Percentiles rank a stretch among this genome's conserved stretches.
Evolutionary conservation across 2,329 filamentous ascomycete species (phyloP).

Genomic region (Oidium heveae): DNA sequence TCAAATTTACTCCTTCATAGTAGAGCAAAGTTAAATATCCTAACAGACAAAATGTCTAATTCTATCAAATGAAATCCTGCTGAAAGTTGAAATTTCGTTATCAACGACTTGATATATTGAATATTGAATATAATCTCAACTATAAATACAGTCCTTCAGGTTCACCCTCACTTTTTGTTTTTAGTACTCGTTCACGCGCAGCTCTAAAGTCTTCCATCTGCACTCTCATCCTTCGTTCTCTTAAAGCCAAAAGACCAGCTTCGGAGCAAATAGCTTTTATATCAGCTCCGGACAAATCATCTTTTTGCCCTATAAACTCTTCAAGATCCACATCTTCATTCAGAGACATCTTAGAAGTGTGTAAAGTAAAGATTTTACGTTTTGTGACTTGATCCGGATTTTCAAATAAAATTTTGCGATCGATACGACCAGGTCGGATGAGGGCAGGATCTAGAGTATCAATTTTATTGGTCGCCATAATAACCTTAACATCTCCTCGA

Average conservation of each 20-base stretch:
- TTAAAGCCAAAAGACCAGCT: slow-evolving; percentile 75
- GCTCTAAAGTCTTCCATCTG: slow-evolving; percentile 96
- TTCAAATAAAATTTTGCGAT: slow-evolving; percentile 74
- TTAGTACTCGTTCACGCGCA: slow-evolving; percentile 79
- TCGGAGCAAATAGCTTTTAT: slow-evolving; percentile 99
- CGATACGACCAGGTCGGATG: slow-evolving; percentile 91
- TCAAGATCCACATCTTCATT: slow-evolving; percentile 94
- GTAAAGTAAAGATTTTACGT: slow-evolving; percentile 94
- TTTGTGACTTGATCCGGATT: slow-evolving; percentile 60
- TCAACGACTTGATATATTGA: neutral
- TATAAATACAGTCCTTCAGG: slow-evolving; percentile 98
- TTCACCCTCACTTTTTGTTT: slow-evolving; percentile 96
- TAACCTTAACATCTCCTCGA: slow-evolving; percentile 94
- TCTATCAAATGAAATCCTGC: neutral
- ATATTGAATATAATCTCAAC: neutral
- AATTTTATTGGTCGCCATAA: slow-evolving; percentile 99
- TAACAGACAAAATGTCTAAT: no score
- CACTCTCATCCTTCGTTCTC: slow-evolving; percentile 89
- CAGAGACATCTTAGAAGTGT: slow-evolving; percentile 96
- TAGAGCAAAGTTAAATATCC: no score
- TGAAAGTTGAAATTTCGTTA: neutral
- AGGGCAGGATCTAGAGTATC: slow-evolving; percentile 88
- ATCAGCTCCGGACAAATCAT: slow-evolving; percentile 87
- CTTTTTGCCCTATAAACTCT: slow-evolving; percentile 96
- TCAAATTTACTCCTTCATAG: no score